Evolutionary conservation across 768 basidiomycete species (phyloP), one percentile per base, ranked within the genome.

Genomic region (Kwoniella botswanensis): DNA sequence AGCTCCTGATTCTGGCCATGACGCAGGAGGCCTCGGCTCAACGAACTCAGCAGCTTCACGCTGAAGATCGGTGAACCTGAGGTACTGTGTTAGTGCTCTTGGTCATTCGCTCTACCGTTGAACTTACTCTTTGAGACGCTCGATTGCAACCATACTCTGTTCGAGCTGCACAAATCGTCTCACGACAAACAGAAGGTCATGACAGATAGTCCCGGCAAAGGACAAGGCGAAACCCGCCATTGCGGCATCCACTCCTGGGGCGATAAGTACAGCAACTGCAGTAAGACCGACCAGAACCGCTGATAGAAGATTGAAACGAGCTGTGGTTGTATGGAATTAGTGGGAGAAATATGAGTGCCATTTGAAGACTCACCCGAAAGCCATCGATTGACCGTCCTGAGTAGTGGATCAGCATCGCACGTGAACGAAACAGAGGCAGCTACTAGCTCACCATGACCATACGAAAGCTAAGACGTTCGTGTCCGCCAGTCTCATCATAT

Each of bases 141-240:
- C 93, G 90, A 85, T 65, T 1, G 84, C 84, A 1, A 92, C 94
- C 93, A 97, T 94, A 13, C 91, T 91, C 83, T 97, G 94, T 79
- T 97, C 93, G 21, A 96, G 85, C 21, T 91, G 89, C 35, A 95
- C 93, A 59, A 76, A 82, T 26, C 78, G 76, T 22, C 82, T 70
- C 59, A 93, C 89, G 86, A 84, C 79, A 55, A 82, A 83, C 5
- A 85, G 79, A 61, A 90, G 87, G 78, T 94, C 92, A 55, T 84
- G 85, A 1, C 90, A 90, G 67, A 95, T 88, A 1, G 89, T 90
- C 2, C 89, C 88, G 2, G 93, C 91, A 77, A 96, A 97, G 0
- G 93, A 89, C 15, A 97, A 85, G 4, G 93, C 90, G 79, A 96
- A 94, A 7, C 93, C 94, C 13, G 93, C 93, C 72, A 91, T 84